These are phyloP conservation scores for Myxozyma neotropica DNA, from an alignment of 805 yeast species.

Conservation along the genomic window DNA sequence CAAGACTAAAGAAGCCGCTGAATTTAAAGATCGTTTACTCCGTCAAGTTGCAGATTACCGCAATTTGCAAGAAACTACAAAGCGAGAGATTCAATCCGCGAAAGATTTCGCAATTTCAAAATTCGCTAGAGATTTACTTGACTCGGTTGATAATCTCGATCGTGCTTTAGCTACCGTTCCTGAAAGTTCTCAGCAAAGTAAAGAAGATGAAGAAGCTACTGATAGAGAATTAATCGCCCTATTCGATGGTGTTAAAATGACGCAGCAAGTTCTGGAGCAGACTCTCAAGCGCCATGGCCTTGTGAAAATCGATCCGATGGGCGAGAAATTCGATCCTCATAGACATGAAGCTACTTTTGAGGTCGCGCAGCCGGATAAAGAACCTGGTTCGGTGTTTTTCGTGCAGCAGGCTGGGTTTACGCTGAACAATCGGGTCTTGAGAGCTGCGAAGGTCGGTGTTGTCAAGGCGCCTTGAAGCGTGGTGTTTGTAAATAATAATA, in stretches of 20 bases:
- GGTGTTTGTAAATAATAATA: background rate
- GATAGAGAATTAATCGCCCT: conserved; percentile 70
- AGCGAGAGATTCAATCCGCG: conserved; percentile 82
- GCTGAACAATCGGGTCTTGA: conserved; percentile 80
- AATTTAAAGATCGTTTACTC: conserved; percentile 77
- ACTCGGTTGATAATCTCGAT: conserved; percentile 86
- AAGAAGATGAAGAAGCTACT: conserved; percentile 48
- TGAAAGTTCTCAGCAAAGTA: conserved; percentile 39
- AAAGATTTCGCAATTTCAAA: conserved; percentile 89
- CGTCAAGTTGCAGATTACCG: conserved; percentile 91
- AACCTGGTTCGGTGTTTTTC: conserved; percentile 88
- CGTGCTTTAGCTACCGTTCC: conserved; percentile 75
- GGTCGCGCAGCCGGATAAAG: conserved; percentile 80
- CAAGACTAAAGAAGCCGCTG: conserved; percentile 50
- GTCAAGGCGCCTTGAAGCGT: conserved; percentile 53
- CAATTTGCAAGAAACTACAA: conserved; percentile 86
- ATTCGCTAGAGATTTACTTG: conserved; percentile 86
- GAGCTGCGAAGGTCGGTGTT: conserved; percentile 96
- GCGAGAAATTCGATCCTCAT: conserved; percentile 87
- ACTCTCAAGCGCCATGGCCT: conserved; percentile 81
- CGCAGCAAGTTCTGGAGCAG: conserved; percentile 80
- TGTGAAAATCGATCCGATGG: conserved; percentile 76
- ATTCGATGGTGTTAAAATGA: conserved; percentile 89
- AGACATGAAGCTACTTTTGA: conserved; percentile 92
- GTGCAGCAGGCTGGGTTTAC: conserved; percentile 91